Evolutionary conservation across 345 rosid genomes (phyloP), one percentile per base, ranked within the genome.

Genomic region (Populus ilicifolia): DNA sequence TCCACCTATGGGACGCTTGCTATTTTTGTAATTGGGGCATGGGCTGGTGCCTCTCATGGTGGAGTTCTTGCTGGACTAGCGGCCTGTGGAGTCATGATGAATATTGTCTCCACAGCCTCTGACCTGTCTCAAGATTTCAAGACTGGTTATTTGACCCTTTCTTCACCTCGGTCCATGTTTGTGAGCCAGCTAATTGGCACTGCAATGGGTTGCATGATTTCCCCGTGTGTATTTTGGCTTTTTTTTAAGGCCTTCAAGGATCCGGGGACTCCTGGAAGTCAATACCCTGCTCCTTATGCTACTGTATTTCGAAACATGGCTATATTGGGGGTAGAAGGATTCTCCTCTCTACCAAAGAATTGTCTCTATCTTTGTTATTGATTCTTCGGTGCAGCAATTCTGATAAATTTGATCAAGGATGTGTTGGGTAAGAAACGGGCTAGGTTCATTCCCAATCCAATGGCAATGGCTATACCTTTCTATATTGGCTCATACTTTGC

Each of bases 391-490:
- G 85, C 83, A 0, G 85, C 89, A n/a, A 25, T 85, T 0, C 2
- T 59, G 63, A 71, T 87, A 0, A 87, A 87, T 67, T 48, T 71
- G 27, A 4, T 87, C 30, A 77, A 72, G 70, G 88, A 87, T 14
- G 6, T 17, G 0, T 39, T 82, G 5, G 69, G 73, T 0, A 10
- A 11, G 9, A 81, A 41, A 17, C 54, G 74, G 54, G 67, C 80
- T 23, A 70, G 70, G 77, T 83, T 67, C 13, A 71, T 85, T 48
- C 89, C 88, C 18, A 70, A 83, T 8, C 89, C 87, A 6, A 84
- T 87, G 89, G 86, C 86, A 21, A 77, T 87, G 89, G 86, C 86
- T 16, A 72, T 77, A 27, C 88, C 89, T 4, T 85, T 85, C 81
- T 85, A 81, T 73, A 29, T 81, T 1, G 88, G 88, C 56, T 78